Percentiles rank a stretch among this genome's conserved stretches.
These are phyloP conservation scores for Amoebophrya sp. DNA, from an alignment of 169 alveolate species.

Conservation along the genomic window DNA sequence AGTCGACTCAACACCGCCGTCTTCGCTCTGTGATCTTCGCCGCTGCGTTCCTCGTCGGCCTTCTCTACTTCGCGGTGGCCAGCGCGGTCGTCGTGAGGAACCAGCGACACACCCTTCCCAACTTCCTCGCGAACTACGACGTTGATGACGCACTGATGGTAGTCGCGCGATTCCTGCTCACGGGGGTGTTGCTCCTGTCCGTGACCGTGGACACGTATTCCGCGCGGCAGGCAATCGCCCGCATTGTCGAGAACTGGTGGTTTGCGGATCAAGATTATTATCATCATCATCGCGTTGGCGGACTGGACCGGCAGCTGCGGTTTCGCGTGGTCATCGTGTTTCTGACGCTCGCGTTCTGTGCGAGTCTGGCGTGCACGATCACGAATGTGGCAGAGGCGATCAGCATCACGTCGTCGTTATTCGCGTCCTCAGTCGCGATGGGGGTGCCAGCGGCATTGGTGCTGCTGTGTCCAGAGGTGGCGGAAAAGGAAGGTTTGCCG, in stretches of 20 bases:
- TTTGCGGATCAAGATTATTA: too few species aligned
- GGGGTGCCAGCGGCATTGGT: background rate
- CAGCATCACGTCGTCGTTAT: background rate
- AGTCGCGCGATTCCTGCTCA: background rate
- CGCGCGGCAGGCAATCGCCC: background rate
- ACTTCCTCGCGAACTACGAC: background rate
- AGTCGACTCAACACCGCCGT: background rate
- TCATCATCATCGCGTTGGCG: too few species aligned
- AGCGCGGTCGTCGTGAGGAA: background rate
- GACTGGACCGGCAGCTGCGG: background rate
- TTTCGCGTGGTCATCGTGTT: background rate
- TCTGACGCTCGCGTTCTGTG: background rate
- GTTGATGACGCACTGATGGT: background rate
- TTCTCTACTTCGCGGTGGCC: background rate
- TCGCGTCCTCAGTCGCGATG: background rate
- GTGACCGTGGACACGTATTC: background rate
- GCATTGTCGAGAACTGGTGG: background rate
- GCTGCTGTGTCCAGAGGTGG: background rate
- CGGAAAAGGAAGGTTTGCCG: too few species aligned
- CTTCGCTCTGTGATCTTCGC: background rate
- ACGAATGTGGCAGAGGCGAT: background rate
- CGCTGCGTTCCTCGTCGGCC: background rate
- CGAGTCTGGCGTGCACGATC: background rate
- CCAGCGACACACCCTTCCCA: background rate
- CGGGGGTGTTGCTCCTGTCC: background rate